Evolutionary conservation across 1,139 yeast genomes (phyloP), one percentile per base, ranked within the genome.

Genomic region (Protomyces arabidopsidicola): DNA sequence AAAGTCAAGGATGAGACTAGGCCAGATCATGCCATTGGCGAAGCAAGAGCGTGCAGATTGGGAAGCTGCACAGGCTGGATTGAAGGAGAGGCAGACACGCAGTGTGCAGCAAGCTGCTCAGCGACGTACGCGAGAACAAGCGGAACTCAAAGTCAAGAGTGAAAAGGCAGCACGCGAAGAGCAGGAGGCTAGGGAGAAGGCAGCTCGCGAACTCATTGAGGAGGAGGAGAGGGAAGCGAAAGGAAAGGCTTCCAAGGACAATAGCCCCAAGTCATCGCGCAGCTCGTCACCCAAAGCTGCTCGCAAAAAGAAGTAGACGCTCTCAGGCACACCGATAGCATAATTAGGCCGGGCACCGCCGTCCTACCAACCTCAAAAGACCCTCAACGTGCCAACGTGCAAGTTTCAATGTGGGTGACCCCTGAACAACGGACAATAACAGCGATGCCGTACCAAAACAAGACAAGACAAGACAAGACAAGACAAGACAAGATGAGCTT

Each of bases 11-110:
- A 45, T 51, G 62, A 42, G 53, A 14, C 18, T 63, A 14, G 51
- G 53, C 34, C 60, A 63, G 27, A 55, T 63, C 24, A 39, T 59
- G 48, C 59, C 56, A 24, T 57, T 63, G 56, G 65, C 65, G 18
- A 58, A 58, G 58, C 54, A 20, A 27, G 55, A 51, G 16, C 38
- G 36, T 35, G 42, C 35, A 52, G 58, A 42, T 14, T 45, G 45
- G 35, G 48, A 51, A 50, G 50, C 16, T 27, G 55, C 55, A 2
- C 36, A 31, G 45, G 52, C 18, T 22, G 42, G 42, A 3, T 34
- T 42, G 55, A 45, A 55, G 60, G 18, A 9, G 48, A 45, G 52
- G 50, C 31, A 48, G 51, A 45, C 35, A 20, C 45, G 38, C 20
- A 60, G 54, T 36, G 45, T 9, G 27, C 45, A 36, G 53, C 45